Conservation (phyloP, 108 stramenopile species). For the Nitzschia putrida region DNA sequence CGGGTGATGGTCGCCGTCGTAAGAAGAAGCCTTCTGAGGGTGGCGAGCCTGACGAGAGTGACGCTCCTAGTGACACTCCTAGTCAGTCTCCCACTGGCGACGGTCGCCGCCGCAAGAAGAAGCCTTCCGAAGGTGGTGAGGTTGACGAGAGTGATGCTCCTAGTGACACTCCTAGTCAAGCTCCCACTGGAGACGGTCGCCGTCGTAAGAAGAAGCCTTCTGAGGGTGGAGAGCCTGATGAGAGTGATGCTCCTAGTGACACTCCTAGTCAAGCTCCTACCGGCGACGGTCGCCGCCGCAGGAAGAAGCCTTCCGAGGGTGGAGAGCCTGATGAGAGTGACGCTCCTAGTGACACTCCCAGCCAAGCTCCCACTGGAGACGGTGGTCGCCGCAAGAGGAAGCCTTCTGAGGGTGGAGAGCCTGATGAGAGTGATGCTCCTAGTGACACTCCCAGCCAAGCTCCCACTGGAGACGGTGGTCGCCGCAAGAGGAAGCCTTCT, state of each 20-base stretch:
- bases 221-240: neutral
- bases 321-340: constrained; percentile 6
- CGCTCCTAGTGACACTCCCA: constrained; percentile 25
- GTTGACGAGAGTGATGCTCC: constrained; percentile 19
- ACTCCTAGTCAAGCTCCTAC: constrained; percentile 21
- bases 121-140: neutral
- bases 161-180: constrained; percentile 23
- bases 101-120: neutral
- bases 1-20: neutral
- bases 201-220: neutral
- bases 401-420: neutral
- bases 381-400: neutral
- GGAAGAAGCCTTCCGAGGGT: neutral
- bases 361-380: constrained; percentile 17
- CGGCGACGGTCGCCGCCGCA: constrained; percentile 3
- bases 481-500: neutral
- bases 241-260: constrained; percentile 25
- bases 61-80: constrained; percentile 25
- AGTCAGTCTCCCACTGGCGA: constrained; percentile 17
- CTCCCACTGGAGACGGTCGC: constrained; percentile 13
- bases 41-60: constrained; percentile 10
- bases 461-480: constrained; percentile 6
- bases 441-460: constrained; percentile 24
- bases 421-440: neutral
- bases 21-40: neutral